Base-by-base conservation (phyloP, 2,329 filamentous ascomycete species). In the Apiospora pterosperma region DNA sequence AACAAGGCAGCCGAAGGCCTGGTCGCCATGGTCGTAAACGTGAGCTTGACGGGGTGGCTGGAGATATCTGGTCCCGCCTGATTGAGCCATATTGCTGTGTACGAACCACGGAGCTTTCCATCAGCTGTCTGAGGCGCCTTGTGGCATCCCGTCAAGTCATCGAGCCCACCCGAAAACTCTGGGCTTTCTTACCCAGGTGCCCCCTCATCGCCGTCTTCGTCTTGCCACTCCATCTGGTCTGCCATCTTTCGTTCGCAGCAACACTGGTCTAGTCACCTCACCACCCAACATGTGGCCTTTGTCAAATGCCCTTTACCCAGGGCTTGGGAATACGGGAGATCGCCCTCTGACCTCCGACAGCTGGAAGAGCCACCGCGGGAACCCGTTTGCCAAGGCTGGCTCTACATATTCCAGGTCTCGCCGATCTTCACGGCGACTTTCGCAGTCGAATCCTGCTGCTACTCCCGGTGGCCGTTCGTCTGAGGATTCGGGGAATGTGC, bases 261-360 rank as follows among this genome's bases (percentile, higher is more conserved):
- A 19, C 48, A 55, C 48, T 34, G 19, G 48, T 34, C 21, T 19
- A 21, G 16, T 8, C 16, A 31, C 42, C 36, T 21, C 23, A 28
- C 28, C 19, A 23, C 21, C 34, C 42, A 59, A 5, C 14, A 63
- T 63, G 62, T 63, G 62, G 62, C 62, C 62, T 21, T 59, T 63
- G 62, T 63, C 62, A 34, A 63, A 63, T 55, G 62, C 62, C 62
- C 62, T 63, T 38, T 63, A 63, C 62, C 62, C 62, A 19, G 62
- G 62, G 10, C 62, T 63, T 23, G 52, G 38, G n/a, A 58, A 39
- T 14, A 39, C 62, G 4, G 36, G 36, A 23, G 62, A 63, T 14
- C 62, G 62, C 4, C 62, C 62, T 19, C 16, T 38, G 21, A 63
- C 62, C 21, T 34, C 48, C n/a, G 62, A 59, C 25, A 59, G 36